A percentile compares a stretch with the other conserved stretches of the same genome.
These are phyloP conservation scores for Seiridium cupressi DNA, from an alignment of 2,329 filamentous ascomycete species.

Conservation along the genomic window DNA sequence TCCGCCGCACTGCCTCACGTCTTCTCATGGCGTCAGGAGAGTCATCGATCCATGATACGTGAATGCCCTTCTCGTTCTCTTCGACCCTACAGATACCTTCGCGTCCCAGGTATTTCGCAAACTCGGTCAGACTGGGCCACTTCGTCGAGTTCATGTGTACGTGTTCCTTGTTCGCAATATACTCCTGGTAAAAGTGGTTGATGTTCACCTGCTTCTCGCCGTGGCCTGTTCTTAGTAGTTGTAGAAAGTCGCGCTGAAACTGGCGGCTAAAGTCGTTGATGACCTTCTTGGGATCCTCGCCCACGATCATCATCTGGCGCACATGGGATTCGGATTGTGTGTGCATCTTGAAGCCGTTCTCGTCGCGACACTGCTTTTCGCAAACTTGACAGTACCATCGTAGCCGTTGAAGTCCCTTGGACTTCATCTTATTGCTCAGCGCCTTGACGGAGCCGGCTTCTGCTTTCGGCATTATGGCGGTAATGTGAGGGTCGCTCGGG, in stretches of 20 bases:
- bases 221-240: constrained; percentile 76
- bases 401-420: constrained; percentile 73
- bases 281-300: constrained; percentile 80
- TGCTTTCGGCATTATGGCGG: constrained; percentile 77
- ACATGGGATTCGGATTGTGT: constrained; percentile 82
- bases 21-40: constrained; percentile 80
- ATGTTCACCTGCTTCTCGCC: constrained; percentile 86
- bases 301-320: constrained; percentile 83
- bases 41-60: constrained; percentile 89
- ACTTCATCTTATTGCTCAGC: constrained; percentile 87
- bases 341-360: constrained; percentile 92
- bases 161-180: constrained; percentile 84
- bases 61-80: constrained; percentile 81
- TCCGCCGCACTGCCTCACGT: constrained; percentile 76
- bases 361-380: constrained; percentile 73
- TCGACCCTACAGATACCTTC: constrained; percentile 90
- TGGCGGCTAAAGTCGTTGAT: constrained; percentile 81
- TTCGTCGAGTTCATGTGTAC: constrained; percentile 92
- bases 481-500: neutral
- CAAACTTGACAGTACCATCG: constrained; percentile 92
- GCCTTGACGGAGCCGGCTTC: constrained; percentile 91
- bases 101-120: constrained; percentile 80
- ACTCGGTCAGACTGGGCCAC: constrained; percentile 86
- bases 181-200: constrained; percentile 94
- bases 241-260: constrained; percentile 78